A percentile compares a stretch with the other conserved stretches of the same genome.
Conservation (phyloP, 495 filamentous ascomycete genomes). For the Talaromyces wortmannii region DNA sequence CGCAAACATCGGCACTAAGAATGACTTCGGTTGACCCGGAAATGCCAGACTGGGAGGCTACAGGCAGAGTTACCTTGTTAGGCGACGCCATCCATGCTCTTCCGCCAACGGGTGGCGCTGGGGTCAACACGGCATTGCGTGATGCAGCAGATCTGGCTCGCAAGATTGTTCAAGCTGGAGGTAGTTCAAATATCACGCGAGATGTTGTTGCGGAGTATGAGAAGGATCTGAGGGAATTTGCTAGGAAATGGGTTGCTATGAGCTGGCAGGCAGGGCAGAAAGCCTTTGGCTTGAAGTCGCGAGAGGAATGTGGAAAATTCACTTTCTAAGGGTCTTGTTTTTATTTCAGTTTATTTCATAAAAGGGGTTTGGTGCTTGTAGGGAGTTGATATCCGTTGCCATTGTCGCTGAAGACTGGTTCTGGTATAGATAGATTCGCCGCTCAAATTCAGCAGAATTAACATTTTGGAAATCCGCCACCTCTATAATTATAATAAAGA, state of each 20-base stretch:
- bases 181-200: constrained; percentile 16
- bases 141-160: constrained; percentile 24
- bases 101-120: constrained; percentile 55
- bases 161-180: constrained; percentile 16
- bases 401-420: too few species aligned
- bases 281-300: constrained; percentile 18
- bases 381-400: too few species aligned
- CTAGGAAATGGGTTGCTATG: constrained; percentile 10
- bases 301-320: constrained; percentile 18
- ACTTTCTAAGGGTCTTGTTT: not conserved
- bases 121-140: constrained; percentile 50
- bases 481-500: too few species aligned
- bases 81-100: constrained; percentile 56
- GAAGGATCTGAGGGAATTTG: constrained; percentile 18
- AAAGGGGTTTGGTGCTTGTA: too few species aligned
- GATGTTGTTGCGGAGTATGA: constrained; percentile 24
- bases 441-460: too few species aligned
- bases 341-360: too few species aligned
- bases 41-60: constrained; percentile 21
- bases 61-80: constrained; percentile 48
- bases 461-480: too few species aligned
- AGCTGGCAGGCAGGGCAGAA: constrained; percentile 20
- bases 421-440: too few species aligned
- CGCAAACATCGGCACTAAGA: constrained; percentile 21
- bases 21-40: constrained; percentile 31